Conservation (phyloP, 1,139 yeast genomes). For the Debaryomycetaceae sp. region DNA sequence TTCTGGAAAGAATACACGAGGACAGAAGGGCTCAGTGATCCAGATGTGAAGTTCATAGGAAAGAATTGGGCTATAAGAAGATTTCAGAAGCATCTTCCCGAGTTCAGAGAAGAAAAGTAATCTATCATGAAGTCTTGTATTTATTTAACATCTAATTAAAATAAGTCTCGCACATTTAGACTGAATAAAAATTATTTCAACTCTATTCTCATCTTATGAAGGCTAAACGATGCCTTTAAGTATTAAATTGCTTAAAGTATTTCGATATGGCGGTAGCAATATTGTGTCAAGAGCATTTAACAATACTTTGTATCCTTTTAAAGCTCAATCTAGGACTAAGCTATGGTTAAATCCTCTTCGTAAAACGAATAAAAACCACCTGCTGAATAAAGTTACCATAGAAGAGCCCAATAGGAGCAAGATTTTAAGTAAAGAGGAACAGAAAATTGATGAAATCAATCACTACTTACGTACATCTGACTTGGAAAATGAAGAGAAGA, state of each 20-base stretch:
- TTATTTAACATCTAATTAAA: conserved; percentile 1
- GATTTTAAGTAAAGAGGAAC: conserved; percentile 1
- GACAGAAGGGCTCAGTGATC: conserved; percentile 65
- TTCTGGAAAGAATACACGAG: conserved; percentile 71
- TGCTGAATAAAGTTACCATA: conserved; percentile 5
- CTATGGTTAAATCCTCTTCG: conserved; percentile 22
- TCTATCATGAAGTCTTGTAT: conserved; percentile 1
- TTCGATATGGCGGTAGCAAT: not conserved
- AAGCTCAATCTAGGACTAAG: conserved; percentile 6
- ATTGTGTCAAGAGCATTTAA: not conserved
- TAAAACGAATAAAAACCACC: conserved; percentile 4
- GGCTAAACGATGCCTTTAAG: not conserved
- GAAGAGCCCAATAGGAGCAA: conserved; percentile 10
- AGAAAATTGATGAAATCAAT: conserved; percentile 15
- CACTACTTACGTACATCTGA: conserved; percentile 29
- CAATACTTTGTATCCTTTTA: not conserved
- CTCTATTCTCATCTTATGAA: not conserved
- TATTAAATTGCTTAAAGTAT: not conserved
- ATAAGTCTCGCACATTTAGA: not conserved
- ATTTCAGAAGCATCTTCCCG: conserved; percentile 56
- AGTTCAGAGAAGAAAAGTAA: conserved; percentile 21
- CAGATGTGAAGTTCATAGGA: conserved; percentile 67
- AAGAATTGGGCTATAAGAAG: conserved; percentile 77
- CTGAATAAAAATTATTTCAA: not conserved
- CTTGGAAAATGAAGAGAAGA: conserved; percentile 19